Conservation (phyloP, 1,284 basidiomycete genomes). For the Apiotrichum gamsii region DNA sequence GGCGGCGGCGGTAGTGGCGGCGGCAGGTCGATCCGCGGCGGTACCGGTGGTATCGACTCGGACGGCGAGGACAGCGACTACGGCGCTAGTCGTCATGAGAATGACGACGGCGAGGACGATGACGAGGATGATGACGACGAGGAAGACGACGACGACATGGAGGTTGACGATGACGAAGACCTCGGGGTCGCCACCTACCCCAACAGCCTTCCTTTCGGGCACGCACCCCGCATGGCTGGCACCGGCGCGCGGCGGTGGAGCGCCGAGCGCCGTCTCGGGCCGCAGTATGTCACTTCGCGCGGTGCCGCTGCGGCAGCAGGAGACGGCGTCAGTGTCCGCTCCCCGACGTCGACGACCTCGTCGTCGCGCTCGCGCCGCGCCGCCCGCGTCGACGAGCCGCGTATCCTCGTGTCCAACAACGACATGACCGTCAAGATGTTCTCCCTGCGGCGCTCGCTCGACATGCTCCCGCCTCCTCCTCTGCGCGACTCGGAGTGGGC, state of each 20-base stretch:
- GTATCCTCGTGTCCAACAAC: slow-evolving; percentile 45
- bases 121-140: slow-evolving; percentile 8
- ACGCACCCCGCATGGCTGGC: slow-evolving; percentile 25
- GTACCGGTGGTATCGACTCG: not conserved
- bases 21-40: too few species aligned
- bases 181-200: slow-evolving; percentile 42
- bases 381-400: slow-evolving; percentile 30
- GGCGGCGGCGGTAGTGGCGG: not conserved
- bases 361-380: slow-evolving; percentile 1
- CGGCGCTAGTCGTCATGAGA: too few species aligned
- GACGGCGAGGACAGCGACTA: slow-evolving; percentile 5
- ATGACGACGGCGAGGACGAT: slow-evolving; percentile 5
- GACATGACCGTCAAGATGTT: slow-evolving; percentile 46
- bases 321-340: not conserved
- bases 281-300: slow-evolving; percentile 27
- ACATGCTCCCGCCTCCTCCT: not conserved
- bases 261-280: slow-evolving; percentile 1
- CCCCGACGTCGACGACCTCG: not conserved
- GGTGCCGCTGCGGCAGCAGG: not conserved
- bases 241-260: slow-evolving; percentile 12
- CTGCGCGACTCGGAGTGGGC: not conserved
- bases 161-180: slow-evolving; percentile 13
- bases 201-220: slow-evolving; percentile 41
- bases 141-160: slow-evolving; percentile 10
- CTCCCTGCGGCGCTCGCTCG: slow-evolving; percentile 17